Evolutionary conservation across 805 yeast species (phyloP), one percentile per base, ranked within the genome.

Genomic region (Ogataea siamensis): DNA sequence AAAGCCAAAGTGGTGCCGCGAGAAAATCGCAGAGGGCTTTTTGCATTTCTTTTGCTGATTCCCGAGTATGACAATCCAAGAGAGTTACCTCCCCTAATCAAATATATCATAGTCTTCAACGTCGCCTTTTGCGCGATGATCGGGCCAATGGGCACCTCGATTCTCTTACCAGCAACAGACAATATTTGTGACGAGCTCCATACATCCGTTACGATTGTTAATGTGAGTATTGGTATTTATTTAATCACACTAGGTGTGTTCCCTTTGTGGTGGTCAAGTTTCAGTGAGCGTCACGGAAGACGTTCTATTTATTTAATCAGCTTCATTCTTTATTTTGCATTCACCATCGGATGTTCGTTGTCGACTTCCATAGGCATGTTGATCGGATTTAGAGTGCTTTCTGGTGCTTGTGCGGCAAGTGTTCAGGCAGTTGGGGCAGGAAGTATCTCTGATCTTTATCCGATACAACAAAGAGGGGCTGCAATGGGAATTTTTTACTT

Each of bases 381-480:
- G 32, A 83, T 86, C 47, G 78, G 75, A 2, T 73, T 87, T 39
- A 68, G 96, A 49, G 74, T 83, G 4, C 59, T 87, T 1, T 68
- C 83, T 29, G 95, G 95, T 37, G 95, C 87, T 0, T 75, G 82
- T 43, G 82, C 89, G 1, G 93, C 93, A 1, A 76, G 87, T 28
- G 95, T 87, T 0, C 95, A 87, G 57, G 76, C 89, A 13, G 87
- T 87, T 19, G 95, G 95, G 4, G 95, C 95, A 0, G 96, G 95
- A 2, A 84, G 95, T 1, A 80, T 87, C 13, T 73, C 85, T 14
- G 96, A 87, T 54, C 55, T 87, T 23, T 87, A 67, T 55, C 64
- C 71, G 4, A 79, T 81, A 6, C 74, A 77, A 22, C 75, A 80
- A 49, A 70, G 95, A 53, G 95, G 95, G 2, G 59, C 71, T 5